These are phyloP conservation scores for Trichothecium roseum DNA, from an alignment of 2,329 filamentous ascomycete species.

Conservation along the genomic window DNA sequence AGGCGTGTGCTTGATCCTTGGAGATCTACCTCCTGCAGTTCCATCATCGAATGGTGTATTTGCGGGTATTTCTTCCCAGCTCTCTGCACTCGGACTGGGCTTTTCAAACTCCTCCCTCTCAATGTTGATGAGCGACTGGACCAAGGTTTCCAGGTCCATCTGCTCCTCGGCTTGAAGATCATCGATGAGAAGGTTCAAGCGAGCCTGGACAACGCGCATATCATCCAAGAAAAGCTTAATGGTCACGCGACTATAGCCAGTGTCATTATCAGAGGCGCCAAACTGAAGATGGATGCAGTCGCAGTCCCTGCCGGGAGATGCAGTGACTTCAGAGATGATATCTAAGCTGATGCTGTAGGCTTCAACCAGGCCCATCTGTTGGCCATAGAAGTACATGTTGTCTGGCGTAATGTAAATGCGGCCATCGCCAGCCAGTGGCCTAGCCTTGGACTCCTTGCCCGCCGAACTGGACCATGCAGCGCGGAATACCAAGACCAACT, in stretches of 20 bases:
- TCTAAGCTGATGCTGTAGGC: conserved; percentile 68
- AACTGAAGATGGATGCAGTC: conserved; percentile 86
- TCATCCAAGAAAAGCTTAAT: conserved; percentile 92
- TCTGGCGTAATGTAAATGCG: conserved; percentile 80
- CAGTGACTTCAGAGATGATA: conserved; percentile 78
- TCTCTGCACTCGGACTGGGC: conserved; percentile 65
- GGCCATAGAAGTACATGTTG: conserved; percentile 92
- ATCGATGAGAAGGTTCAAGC: conserved; percentile 77
- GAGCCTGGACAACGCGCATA: conserved; percentile 67
- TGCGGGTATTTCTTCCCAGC: conserved; percentile 75
- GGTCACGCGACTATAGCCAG: conserved; percentile 62
- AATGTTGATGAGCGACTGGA: conserved; percentile 64
- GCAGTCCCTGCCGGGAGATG: conserved; percentile 79
- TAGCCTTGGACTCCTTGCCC: conserved; percentile 28
- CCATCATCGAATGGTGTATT: conserved; percentile 49
- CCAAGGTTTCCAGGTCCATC: conserved; percentile 55
- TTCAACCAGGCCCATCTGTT: conserved; percentile 83
- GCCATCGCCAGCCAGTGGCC: conserved; percentile 48
- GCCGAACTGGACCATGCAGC: conserved; percentile 65
- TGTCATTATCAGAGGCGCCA: conserved; percentile 49
- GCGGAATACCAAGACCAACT: conserved; percentile 82
- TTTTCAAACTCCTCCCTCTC: conserved; percentile 52
- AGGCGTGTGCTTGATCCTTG: no score
- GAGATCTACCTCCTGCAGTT: conserved; percentile 28
- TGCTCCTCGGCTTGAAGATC: conserved; percentile 65